phyloP scores from a whole-genome alignment of 495 filamentous ascomycete species.

The Cercophora samala region DNA sequence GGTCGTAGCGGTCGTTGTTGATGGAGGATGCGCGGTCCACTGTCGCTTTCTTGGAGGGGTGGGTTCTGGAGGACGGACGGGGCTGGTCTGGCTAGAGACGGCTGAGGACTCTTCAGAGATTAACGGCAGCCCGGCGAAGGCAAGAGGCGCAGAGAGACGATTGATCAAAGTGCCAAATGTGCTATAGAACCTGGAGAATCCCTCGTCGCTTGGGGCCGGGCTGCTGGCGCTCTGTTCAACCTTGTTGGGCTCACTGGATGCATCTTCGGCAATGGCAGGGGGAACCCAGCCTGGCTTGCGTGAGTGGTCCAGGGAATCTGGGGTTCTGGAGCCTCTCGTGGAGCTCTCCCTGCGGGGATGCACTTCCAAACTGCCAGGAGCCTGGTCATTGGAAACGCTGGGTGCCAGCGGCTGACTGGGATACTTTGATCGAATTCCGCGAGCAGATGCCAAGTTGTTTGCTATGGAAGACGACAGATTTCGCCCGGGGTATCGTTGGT shows the following conservation, averaged over 20 bases:
- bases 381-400: slow-evolving; percentile 71
- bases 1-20: slow-evolving; percentile 30
- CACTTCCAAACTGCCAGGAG: slow-evolving; percentile 65
- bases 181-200: slow-evolving; percentile 85
- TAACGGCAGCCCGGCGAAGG: slow-evolving; percentile 87
- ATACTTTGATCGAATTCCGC: slow-evolving; percentile 74
- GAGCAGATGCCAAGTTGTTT: slow-evolving; percentile 82
- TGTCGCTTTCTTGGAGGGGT: slow-evolving; percentile 39
- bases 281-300: slow-evolving; percentile 47
- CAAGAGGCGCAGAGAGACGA: slow-evolving; percentile 78
- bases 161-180: slow-evolving; percentile 82
- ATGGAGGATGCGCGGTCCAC: slow-evolving; percentile 25
- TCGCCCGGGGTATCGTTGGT: slow-evolving; percentile 52
- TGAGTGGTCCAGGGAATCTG: slow-evolving; percentile 32
- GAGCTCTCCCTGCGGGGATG: slow-evolving; percentile 49
- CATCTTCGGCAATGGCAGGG: slow-evolving; percentile 32
- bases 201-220: slow-evolving; percentile 57
- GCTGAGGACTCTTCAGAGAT: slow-evolving; percentile 48
- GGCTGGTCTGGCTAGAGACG: slow-evolving; percentile 14
- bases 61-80: slow-evolving; percentile 30
- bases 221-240: not conserved
- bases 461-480: slow-evolving; percentile 82
- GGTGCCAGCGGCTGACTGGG: slow-evolving; percentile 62
- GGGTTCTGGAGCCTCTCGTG: slow-evolving; percentile 35
- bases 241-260: slow-evolving; percentile 20